Conservation (phyloP, 306 rosid species). For the Vicia faba region DNA sequence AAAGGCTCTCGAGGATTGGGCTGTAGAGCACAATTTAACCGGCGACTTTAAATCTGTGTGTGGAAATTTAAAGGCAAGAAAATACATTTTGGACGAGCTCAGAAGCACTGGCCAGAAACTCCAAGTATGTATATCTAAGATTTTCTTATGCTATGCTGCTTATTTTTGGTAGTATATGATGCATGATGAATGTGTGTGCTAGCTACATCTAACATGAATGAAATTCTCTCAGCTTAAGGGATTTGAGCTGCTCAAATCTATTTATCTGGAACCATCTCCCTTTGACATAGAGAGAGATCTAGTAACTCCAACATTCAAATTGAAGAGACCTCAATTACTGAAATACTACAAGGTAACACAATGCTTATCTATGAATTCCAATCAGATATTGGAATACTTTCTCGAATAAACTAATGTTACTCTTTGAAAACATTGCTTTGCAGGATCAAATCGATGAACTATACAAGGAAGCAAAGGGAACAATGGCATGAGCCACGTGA, state of each 20-base stretch:
- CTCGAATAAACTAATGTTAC: slow-evolving; percentile 1
- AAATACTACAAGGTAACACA: slow-evolving; percentile 71
- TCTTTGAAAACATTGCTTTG: slow-evolving; percentile 17
- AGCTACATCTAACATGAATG: slow-evolving; percentile 38
- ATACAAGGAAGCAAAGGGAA: slow-evolving; percentile 68
- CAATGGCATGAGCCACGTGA: slow-evolving; percentile 42
- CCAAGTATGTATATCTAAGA: slow-evolving; percentile 52
- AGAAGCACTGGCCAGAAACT: slow-evolving; percentile 66
- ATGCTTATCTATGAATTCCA: slow-evolving; percentile 11
- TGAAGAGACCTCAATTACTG: slow-evolving; percentile 81
- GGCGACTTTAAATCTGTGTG: slow-evolving; percentile 77
- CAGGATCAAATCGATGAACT: slow-evolving; percentile 70
- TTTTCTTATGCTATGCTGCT: slow-evolving; percentile 11
- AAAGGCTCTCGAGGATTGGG: slow-evolving; percentile 82
- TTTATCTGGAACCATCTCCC: slow-evolving; percentile 79
- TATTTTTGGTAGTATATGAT: slow-evolving; percentile 5
- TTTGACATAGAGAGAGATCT: slow-evolving; percentile 94
- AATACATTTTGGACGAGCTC: slow-evolving; percentile 83
- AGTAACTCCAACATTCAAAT: slow-evolving; percentile 84
- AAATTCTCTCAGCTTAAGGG: slow-evolving; percentile 73
- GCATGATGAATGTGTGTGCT: slow-evolving; percentile 16
- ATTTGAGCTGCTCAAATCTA: slow-evolving; percentile 79
- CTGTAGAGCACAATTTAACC: slow-evolving; percentile 47
- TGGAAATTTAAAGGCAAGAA: slow-evolving; percentile 63
- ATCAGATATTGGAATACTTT: slow-evolving; percentile 9